Evolutionary conservation across 164 flowering plant species (phyloP), one percentile per base, ranked within the genome.

Genomic region (Chloranthus sessilifolius): DNA sequence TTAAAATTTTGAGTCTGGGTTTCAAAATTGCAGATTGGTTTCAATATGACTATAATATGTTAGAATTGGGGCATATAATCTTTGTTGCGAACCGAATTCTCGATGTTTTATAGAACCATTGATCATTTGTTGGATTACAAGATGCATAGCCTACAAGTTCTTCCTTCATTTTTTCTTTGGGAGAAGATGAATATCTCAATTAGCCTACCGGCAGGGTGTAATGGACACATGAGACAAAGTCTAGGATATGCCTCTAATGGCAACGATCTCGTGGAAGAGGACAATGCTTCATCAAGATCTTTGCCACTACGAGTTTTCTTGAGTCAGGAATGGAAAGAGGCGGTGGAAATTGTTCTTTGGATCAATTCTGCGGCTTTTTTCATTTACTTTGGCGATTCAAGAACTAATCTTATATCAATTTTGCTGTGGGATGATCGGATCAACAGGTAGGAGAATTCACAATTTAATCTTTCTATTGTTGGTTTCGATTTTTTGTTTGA

Each of bases 331-430:
- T 81, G 86, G 91, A 38, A 64, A 56, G 91, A 86, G 60, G 55
- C 78, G 53, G 3, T 79, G 60, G 96, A 87, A 70, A 80, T 80
- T 70, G 53, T 68, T 35, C 78, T 87, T 47, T 84, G 96, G 96
- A 71, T 87, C 59, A 85, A 72, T 26, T 87, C 92, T 0, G 81
- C 96, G 0, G 53, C 60, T 28, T 83, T 87, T 47, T 71, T 83
- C 31, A 28, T 84, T 27, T 87, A 83, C 56, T 82, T 61, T 62
- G 96, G 96, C 36, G 96, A 87, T 71, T 47, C 74, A 30, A 68
- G 72, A 31, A 75, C 73, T 37, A 87, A 87, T 68, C 51, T 87
- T 34, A 56, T 87, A 23, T 78, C 66, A 56, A 69, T 87, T 28
- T 38, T 87, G 56, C 73, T 73, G 64, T 79, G 71, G 30, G 92